Percentiles rank a stretch among this genome's conserved stretches.
Conservation (phyloP, 1,139 yeast genomes). For the Scheffersomyces titani region DNA sequence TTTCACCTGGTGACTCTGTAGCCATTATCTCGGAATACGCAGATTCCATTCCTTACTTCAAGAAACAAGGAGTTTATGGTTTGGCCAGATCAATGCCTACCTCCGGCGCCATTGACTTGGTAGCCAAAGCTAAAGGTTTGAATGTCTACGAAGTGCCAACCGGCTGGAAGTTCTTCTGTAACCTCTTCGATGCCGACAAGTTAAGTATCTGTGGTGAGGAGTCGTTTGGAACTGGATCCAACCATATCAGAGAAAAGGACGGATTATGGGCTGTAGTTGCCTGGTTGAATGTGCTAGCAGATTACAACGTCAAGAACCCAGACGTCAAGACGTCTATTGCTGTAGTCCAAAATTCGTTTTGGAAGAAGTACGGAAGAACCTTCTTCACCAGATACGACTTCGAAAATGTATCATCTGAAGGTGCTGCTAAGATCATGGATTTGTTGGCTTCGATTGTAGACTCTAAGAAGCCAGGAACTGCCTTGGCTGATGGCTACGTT, state of each 20-base stretch:
- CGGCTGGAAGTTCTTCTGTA: slow-evolving; percentile 98
- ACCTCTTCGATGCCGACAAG: slow-evolving; percentile 88
- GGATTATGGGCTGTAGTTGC: slow-evolving; percentile 98
- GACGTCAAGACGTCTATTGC: slow-evolving; percentile 66
- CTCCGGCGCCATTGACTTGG: slow-evolving; percentile 89
- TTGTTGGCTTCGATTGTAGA: slow-evolving; percentile 47
- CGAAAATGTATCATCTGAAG: slow-evolving; percentile 77
- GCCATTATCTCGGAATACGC: slow-evolving; percentile 97
- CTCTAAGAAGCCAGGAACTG: slow-evolving; percentile 41
- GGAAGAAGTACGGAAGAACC: slow-evolving; percentile 96
- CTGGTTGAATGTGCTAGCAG: slow-evolving; percentile 94
- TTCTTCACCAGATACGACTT: slow-evolving; percentile 95
- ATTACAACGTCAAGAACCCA: slow-evolving; percentile 61
- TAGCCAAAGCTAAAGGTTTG: slow-evolving; percentile 76
- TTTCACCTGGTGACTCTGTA: slow-evolving; percentile 97
- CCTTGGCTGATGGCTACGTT: slow-evolving; percentile 46
- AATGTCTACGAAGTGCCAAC: slow-evolving; percentile 94
- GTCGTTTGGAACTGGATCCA: slow-evolving; percentile 96
- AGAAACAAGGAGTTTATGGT: slow-evolving; percentile 83
- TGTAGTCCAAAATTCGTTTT: slow-evolving; percentile 80
- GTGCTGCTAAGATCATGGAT: slow-evolving; percentile 70
- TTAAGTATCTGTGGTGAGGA: slow-evolving; percentile 98
- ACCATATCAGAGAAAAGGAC: slow-evolving; percentile 96
- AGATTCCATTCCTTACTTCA: slow-evolving; percentile 83
- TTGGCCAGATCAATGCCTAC: slow-evolving; percentile 99